phyloP scores from a whole-genome alignment of 2,329 filamentous ascomycete species.

The Fusarium sp. region DNA sequence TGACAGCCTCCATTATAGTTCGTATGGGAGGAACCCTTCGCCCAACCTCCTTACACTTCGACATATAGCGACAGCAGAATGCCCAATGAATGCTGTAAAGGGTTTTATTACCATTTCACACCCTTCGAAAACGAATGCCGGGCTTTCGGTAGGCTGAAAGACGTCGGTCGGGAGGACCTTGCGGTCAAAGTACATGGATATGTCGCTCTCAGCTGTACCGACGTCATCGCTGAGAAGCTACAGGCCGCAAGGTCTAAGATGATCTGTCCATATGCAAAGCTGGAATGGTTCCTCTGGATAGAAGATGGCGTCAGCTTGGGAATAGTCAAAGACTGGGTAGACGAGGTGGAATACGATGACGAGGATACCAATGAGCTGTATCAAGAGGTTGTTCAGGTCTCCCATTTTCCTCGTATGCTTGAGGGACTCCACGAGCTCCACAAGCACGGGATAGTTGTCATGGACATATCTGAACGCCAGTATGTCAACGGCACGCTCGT shows the following conservation, averaged over 20 bases:
- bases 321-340: constrained; percentile 21
- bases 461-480: neutral
- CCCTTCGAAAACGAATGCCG: constrained; percentile 20
- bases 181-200: constrained; percentile 15
- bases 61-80: neutral
- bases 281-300: neutral
- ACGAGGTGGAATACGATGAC: neutral
- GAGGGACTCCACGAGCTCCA: constrained; percentile 1
- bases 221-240: neutral
- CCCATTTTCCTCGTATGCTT: constrained; percentile 4
- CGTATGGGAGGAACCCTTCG: accelerated
- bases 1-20: neutral
- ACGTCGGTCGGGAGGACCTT: neutral
- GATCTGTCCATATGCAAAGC: accelerated
- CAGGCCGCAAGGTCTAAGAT: neutral
- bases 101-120: neutral
- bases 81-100: neutral
- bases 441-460: neutral
- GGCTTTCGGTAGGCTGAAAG: constrained; percentile 11
- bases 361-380: neutral
- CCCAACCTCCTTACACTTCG: neutral
- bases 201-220: neutral
- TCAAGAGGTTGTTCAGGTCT: neutral
- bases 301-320: neutral
- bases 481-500: constrained; percentile 18